A percentile compares a stretch with the other conserved stretches of the same genome.
Evolutionary conservation across 1,284 basidiomycete genomes (phyloP).

Genomic region (Heterobasidion occidentale): DNA sequence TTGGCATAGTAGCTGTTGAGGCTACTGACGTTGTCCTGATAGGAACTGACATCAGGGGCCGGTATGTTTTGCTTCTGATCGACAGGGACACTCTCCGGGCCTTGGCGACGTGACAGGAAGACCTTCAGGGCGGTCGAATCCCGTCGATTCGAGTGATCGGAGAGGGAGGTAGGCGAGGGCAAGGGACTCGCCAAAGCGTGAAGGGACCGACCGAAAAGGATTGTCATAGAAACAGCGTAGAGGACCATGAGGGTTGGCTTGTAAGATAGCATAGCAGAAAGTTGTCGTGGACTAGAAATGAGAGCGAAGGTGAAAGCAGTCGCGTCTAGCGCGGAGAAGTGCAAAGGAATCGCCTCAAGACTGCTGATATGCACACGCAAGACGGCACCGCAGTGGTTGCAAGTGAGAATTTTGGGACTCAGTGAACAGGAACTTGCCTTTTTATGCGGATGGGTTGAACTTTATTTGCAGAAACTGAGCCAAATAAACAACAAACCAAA

Average conservation of each 20-base stretch:
- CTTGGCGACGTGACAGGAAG: constrained; percentile 1
- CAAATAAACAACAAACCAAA: not conserved
- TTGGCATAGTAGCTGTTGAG: constrained; percentile 17
- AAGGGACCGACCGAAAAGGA: constrained; percentile 20
- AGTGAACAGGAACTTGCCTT: not conserved
- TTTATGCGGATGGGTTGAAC: not conserved
- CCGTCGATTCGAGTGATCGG: not conserved
- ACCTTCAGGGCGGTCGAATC: not conserved
- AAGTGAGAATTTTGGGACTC: not conserved
- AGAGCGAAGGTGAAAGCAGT: constrained; percentile 5
- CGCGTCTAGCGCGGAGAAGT: constrained; percentile 9
- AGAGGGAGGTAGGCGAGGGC: constrained; percentile 20
- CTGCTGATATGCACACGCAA: not conserved
- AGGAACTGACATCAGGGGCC: constrained; percentile 10
- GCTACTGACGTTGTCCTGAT: constrained; percentile 15
- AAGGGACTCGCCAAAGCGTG: constrained; percentile 27
- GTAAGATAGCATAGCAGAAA: constrained; percentile 30
- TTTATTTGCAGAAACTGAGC: not conserved
- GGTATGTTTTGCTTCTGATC: constrained; percentile 4
- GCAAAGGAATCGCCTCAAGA: not conserved
- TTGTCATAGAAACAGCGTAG: constrained; percentile 30
- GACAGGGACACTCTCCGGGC: constrained; percentile 5
- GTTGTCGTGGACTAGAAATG: constrained; percentile 2
- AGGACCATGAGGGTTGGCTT: constrained; percentile 27
- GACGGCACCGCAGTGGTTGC: not conserved